phyloP scores from a whole-genome alignment of 2,329 filamentous ascomycete genomes.

The Lachnellula hyalina region DNA sequence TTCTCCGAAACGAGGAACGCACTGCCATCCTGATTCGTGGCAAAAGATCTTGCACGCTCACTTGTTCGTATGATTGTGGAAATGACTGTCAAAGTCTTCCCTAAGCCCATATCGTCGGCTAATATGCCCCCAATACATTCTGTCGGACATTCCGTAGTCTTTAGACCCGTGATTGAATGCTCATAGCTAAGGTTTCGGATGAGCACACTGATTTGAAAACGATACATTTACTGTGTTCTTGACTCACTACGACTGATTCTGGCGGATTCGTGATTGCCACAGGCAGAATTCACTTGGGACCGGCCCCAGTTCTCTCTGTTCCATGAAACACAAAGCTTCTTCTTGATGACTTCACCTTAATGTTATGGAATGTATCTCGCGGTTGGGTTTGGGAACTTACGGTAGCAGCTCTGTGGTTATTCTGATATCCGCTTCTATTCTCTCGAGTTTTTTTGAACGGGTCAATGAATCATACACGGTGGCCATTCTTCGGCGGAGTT shows the following conservation, averaged over 20 bases:
- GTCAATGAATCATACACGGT: slow-evolving; percentile 14
- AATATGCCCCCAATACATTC: slow-evolving; percentile 57
- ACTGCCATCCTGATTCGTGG: slow-evolving; percentile 3
- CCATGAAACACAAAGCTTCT: slow-evolving; percentile 36
- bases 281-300: slow-evolving; percentile 30
- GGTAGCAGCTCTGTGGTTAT: slow-evolving; percentile 7
- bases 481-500: background rate
- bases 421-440: slow-evolving; percentile 10
- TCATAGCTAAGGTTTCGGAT: slow-evolving; percentile 46
- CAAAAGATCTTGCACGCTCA: slow-evolving; percentile 26
- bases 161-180: slow-evolving; percentile 74
- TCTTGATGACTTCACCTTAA: slow-evolving; percentile 34
- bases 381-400: slow-evolving; percentile 4
- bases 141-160: slow-evolving; percentile 49
- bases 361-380: background rate
- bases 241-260: slow-evolving; percentile 13
- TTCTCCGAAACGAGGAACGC: background rate
- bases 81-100: slow-evolving; percentile 46
- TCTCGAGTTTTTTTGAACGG: slow-evolving; percentile 11
- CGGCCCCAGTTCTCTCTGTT: slow-evolving; percentile 34
- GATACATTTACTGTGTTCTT: background rate
- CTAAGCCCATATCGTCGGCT: slow-evolving; percentile 54
- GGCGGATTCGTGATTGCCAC: slow-evolving; percentile 28
- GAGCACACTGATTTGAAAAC: background rate
- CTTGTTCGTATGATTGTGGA: slow-evolving; percentile 40